These are phyloP conservation scores for Dipodascopsis uninucleata DNA, from an alignment of 805 yeast genomes.

Conservation along the genomic window DNA sequence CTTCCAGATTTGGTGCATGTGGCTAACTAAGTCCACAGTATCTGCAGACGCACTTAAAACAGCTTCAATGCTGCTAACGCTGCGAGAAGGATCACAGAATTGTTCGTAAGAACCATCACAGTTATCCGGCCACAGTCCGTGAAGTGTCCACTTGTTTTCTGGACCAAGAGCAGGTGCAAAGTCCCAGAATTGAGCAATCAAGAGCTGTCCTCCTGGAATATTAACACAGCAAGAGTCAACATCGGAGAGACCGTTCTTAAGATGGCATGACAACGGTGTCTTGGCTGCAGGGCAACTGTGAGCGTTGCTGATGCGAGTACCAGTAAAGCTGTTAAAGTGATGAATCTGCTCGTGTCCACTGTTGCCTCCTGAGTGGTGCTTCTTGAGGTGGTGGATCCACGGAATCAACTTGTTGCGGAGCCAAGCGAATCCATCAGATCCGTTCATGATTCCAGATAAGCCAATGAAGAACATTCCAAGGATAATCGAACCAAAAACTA, in stretches of 20 bases:
- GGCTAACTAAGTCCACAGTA: slow-evolving; percentile 49
- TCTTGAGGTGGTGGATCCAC: too few species aligned
- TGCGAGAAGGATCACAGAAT: slow-evolving; percentile 64
- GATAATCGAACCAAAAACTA: too few species aligned
- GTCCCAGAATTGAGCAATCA: slow-evolving; percentile 94
- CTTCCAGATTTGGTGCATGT: slow-evolving; percentile 68
- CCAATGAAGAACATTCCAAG: too few species aligned
- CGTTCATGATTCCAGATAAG: too few species aligned
- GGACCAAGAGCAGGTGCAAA: slow-evolving; percentile 72
- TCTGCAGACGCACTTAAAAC: slow-evolving; percentile 44
- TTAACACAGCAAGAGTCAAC: slow-evolving; percentile 77
- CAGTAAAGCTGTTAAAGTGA: too few species aligned
- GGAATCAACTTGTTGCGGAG: too few species aligned
- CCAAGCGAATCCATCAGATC: too few species aligned
- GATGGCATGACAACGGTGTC: slow-evolving; percentile 22
- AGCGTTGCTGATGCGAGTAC: too few species aligned
- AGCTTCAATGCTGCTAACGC: slow-evolving; percentile 48
- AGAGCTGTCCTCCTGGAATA: slow-evolving; percentile 75
- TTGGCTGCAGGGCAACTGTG: too few species aligned
- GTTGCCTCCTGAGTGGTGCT: too few species aligned
- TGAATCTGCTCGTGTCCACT: too few species aligned
- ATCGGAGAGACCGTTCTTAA: slow-evolving; percentile 2
- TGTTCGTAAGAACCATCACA: slow-evolving; percentile 81
- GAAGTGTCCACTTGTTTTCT: slow-evolving; percentile 66
- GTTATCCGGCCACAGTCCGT: slow-evolving; percentile 86